A percentile compares a stretch with the other conserved stretches of the same genome.
Evolutionary conservation across 2,329 filamentous ascomycete genomes (phyloP).

Genomic region (Trichophyton rubrum): DNA sequence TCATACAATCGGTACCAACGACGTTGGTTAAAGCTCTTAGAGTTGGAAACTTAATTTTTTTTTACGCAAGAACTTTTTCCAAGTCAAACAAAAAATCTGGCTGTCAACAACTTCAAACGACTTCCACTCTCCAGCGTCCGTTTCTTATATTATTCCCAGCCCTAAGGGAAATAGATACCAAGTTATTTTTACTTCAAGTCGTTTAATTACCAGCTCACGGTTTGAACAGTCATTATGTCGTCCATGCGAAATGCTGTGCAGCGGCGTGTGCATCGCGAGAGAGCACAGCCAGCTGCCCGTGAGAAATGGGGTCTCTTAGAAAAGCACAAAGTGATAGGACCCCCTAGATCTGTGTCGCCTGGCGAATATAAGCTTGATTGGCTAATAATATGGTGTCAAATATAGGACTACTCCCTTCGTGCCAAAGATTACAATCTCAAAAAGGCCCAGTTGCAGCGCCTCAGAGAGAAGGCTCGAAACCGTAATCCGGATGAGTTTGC

Average conservation of each 20-base stretch:
- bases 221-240: conserved; percentile 33
- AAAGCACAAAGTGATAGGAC: conserved; percentile 63
- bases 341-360: neutral
- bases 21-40: neutral
- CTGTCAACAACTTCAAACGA: neutral
- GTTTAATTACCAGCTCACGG: neutral
- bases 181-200: neutral
- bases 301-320: conserved; percentile 82
- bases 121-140: neutral
- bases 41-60: neutral
- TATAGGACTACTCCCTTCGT: conserved; percentile 51
- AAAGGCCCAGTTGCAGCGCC: conserved; percentile 45
- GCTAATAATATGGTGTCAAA: neutral
- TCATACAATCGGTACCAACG: neutral
- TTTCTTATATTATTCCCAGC: neutral
- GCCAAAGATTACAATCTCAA: conserved; percentile 53
- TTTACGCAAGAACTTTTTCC: neutral
- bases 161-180: neutral
- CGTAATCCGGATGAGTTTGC: conserved; percentile 56
- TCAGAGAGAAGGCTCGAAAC: conserved; percentile 47
- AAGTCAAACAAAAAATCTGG: neutral
- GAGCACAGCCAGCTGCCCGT: conserved; percentile 73
- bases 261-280: conserved; percentile 77
- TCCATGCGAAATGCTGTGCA: conserved; percentile 53
- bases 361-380: neutral